phyloP scores from a whole-genome alignment of 2,329 filamentous ascomycete genomes.

The Hypoxylon sp. region DNA sequence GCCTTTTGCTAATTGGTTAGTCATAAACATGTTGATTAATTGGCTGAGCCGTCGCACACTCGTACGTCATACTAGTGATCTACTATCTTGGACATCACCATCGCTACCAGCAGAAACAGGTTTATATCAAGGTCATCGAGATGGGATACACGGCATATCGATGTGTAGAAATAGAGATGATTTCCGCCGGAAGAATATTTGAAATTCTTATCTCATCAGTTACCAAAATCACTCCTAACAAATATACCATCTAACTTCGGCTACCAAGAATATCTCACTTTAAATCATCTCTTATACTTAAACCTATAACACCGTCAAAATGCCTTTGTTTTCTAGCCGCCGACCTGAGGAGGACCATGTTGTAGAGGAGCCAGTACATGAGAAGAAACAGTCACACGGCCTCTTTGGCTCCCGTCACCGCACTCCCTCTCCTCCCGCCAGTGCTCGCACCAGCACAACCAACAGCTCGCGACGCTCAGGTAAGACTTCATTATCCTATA shows the following conservation, averaged over 20 bases:
- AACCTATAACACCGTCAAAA: constrained; percentile 26
- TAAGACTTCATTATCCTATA: too few species aligned
- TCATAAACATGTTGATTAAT: constrained; percentile 21
- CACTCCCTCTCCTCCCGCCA: constrained; percentile 37
- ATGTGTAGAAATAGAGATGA: constrained; percentile 38
- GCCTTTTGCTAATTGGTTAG: constrained; percentile 35
- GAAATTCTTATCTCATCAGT: too few species aligned
- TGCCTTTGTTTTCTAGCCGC: constrained; percentile 47
- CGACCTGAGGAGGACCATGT: constrained; percentile 42
- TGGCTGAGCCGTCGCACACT: constrained; percentile 27
- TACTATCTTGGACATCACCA: constrained; percentile 28
- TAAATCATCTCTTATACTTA: not conserved
- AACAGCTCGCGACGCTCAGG: constrained; percentile 39
- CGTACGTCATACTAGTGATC: constrained; percentile 44
- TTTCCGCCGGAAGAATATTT: constrained; percentile 8
- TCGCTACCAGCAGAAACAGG: constrained; percentile 35
- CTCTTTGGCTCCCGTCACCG: constrained; percentile 53
- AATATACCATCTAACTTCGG: too few species aligned
- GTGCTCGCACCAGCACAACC: constrained; percentile 38
- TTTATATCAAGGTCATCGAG: constrained; percentile 36
- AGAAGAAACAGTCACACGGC: constrained; percentile 48
- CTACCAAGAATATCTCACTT: not conserved
- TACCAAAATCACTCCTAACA: too few species aligned
- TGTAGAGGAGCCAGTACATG: constrained; percentile 56
- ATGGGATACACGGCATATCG: constrained; percentile 22